Evolutionary conservation across 108 stramenopile genomes (phyloP).

Genomic region (Epithemia pelagica): DNA sequence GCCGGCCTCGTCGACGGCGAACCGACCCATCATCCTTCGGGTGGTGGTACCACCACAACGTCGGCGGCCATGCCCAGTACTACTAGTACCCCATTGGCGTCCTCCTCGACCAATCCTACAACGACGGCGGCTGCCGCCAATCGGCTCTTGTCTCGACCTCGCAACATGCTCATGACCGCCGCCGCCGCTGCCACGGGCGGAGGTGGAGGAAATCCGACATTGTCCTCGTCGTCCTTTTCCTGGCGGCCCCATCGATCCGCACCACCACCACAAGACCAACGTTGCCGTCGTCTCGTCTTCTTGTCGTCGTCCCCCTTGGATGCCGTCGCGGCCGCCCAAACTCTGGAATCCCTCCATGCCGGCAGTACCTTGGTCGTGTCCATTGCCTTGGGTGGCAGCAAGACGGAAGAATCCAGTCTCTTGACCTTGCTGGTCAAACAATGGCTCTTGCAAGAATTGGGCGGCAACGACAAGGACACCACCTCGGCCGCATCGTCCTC

Average conservation of each 20-base stretch:
- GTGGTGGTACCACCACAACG: no score
- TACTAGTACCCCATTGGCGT: no score
- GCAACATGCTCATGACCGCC: slow-evolving; percentile 5
- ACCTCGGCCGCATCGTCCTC: not conserved
- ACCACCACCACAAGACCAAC: not conserved
- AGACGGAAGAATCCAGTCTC: slow-evolving; percentile 39
- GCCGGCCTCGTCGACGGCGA: slow-evolving; percentile 32
- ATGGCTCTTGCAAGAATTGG: slow-evolving; percentile 50
- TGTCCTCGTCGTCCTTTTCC: not conserved
- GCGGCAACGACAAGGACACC: slow-evolving; percentile 9
- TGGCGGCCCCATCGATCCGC: no score
- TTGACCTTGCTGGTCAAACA: slow-evolving; percentile 32
- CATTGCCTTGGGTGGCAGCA: slow-evolving; percentile 33
- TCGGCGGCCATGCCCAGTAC: no score
- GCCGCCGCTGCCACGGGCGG: not conserved
- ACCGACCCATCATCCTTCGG: no score
- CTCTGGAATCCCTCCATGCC: slow-evolving; percentile 44
- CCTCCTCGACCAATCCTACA: no score
- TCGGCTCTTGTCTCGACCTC: not conserved
- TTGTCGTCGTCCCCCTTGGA: slow-evolving; percentile 44
- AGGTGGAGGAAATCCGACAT: not conserved
- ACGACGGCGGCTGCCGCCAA: not conserved
- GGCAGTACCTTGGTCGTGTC: slow-evolving; percentile 66
- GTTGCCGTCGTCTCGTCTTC: slow-evolving; percentile 42
- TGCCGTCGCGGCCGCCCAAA: slow-evolving; percentile 39